Percentiles rank a stretch among this genome's conserved stretches.
Evolutionary conservation across 257 asterid species (phyloP).

Genomic region (Misopates orontium): DNA sequence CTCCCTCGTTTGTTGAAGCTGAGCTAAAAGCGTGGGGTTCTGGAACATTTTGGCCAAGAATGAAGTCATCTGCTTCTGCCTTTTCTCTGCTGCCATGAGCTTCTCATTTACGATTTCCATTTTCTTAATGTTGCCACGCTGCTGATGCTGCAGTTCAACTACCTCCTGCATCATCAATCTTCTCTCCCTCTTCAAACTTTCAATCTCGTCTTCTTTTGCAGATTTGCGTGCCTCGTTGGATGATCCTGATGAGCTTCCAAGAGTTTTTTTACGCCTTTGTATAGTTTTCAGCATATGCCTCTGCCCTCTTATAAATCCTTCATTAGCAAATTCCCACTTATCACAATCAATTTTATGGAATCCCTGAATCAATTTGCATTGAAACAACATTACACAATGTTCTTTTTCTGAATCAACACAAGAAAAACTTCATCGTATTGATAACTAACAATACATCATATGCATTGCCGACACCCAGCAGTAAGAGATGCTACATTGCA

Average conservation of each 20-base stretch:
- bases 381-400: constrained; percentile 1
- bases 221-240: constrained; percentile 43
- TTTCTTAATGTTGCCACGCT: constrained; percentile 53
- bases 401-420: constrained; percentile 3
- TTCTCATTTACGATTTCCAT: constrained; percentile 62
- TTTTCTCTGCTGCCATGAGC: constrained; percentile 67
- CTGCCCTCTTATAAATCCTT: constrained; percentile 66
- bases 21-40: constrained; percentile 49
- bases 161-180: constrained; percentile 71
- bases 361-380: constrained; percentile 45
- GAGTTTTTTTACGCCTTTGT: constrained; percentile 70
- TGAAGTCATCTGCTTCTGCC: constrained; percentile 84
- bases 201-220: constrained; percentile 63
- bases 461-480: constrained; percentile 27
- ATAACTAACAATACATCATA: constrained; percentile 21
- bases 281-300: constrained; percentile 65
- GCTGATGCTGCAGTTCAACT: constrained; percentile 67
- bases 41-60: constrained; percentile 75
- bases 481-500: constrained; percentile 34
- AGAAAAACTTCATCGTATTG: constrained; percentile 12
- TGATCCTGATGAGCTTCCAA: constrained; percentile 49
- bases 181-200: constrained; percentile 59
- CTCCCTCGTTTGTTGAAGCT: constrained; percentile 47
- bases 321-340: constrained; percentile 80
- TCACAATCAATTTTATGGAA: constrained; percentile 78